These are phyloP conservation scores for Isochrysis galbana DNA, from an alignment of 78 protist species.

Conservation along the genomic window DNA sequence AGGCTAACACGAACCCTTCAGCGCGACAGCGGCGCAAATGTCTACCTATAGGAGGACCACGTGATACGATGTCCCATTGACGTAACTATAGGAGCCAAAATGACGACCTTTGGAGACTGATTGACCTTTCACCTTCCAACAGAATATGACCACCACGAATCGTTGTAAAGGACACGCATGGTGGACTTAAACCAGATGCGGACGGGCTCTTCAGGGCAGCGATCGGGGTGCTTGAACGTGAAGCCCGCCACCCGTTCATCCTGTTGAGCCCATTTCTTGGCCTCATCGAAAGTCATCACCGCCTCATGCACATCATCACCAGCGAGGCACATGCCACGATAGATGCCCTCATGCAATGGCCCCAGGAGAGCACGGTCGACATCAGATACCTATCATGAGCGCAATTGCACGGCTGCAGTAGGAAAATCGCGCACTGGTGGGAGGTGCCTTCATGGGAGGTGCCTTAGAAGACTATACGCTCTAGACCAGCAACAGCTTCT, in stretches of 20 bases:
- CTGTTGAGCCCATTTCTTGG: neutral
- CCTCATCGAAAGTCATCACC: neutral
- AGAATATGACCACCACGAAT: neutral
- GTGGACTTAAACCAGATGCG: neutral
- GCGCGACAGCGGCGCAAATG: too few relatives aligned
- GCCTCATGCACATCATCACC: conserved; percentile 8
- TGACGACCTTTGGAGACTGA: too few relatives aligned
- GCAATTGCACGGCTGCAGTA: neutral
- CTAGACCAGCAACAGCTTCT: too few relatives aligned
- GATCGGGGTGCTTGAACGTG: neutral
- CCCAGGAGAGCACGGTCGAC: neutral
- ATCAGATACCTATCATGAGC: neutral
- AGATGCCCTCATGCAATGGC: conserved; percentile 5
- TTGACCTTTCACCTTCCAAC: neutral
- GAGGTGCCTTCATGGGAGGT: neutral
- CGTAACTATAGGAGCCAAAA: too few relatives aligned
- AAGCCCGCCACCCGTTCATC: neutral
- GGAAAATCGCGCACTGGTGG: neutral
- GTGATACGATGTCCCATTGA: too few relatives aligned
- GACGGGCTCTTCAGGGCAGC: neutral
- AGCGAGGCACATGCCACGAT: neutral
- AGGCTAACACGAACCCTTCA: too few relatives aligned
- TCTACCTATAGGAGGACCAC: too few relatives aligned
- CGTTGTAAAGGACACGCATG: neutral
- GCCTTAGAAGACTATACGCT: too few relatives aligned